These are phyloP conservation scores for Plasmodium vinckei DNA, from an alignment of 169 alveolate species.

Conservation along the genomic window DNA sequence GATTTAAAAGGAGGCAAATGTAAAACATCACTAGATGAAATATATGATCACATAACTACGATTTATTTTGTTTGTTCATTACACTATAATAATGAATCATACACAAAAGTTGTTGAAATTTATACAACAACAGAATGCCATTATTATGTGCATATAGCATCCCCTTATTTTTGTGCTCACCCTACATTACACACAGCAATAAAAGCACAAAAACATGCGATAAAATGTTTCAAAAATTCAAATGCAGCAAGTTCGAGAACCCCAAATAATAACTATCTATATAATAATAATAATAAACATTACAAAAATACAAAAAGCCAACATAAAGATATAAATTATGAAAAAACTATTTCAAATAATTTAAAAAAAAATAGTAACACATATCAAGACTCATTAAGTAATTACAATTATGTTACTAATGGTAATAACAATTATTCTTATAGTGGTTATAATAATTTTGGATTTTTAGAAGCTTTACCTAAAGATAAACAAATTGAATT, in stretches of 20 bases:
- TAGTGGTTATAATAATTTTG: too few species aligned
- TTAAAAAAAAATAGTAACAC: background rate
- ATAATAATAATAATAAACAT: background rate
- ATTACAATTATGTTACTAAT: constrained; percentile 44
- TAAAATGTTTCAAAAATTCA: constrained; percentile 56
- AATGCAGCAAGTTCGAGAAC: constrained; percentile 67
- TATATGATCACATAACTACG: constrained; percentile 54
- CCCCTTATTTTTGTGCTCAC: constrained; percentile 72
- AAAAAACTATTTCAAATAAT: background rate
- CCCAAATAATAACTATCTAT: background rate
- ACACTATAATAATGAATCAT: constrained; percentile 36
- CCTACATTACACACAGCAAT: constrained; percentile 54
- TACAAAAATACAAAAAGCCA: background rate
- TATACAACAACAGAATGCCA: constrained; percentile 74
- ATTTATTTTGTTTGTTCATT: constrained; percentile 73
- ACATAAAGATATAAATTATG: background rate
- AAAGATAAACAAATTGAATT: constrained; percentile 42
- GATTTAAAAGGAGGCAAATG: constrained; percentile 75
- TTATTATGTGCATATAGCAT: constrained; percentile 65
- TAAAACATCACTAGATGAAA: constrained; percentile 47
- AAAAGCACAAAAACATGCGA: constrained; percentile 28
- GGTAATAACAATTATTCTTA: constrained; percentile 24
- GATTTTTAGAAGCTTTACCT: constrained; percentile 37
- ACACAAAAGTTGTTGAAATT: constrained; percentile 52
- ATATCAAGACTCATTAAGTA: background rate